Conservation (phyloP, 2,329 filamentous ascomycete species). For the Botrytis pseudocinerea region DNA sequence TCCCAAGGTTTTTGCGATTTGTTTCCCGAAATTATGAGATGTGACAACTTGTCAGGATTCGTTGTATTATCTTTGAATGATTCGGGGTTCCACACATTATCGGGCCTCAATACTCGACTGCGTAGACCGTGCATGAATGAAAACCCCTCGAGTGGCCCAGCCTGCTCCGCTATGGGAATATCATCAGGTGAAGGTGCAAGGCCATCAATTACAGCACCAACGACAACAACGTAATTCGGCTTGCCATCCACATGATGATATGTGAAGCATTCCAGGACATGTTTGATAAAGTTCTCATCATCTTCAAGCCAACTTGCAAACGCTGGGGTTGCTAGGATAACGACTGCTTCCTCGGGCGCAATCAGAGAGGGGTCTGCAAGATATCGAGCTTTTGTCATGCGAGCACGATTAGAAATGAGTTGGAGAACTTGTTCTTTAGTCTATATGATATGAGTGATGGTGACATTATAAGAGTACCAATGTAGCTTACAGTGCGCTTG, state of each 20-base stretch:
- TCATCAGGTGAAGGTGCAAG: constrained; percentile 42
- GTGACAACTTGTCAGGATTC: constrained; percentile 27
- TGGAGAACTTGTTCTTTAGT: constrained; percentile 12
- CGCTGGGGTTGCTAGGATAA: constrained; percentile 41
- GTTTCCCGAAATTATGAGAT: constrained; percentile 32
- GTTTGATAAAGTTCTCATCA: constrained; percentile 35
- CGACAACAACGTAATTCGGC: constrained; percentile 40
- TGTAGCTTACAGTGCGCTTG: constrained; percentile 17
- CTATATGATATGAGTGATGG: constrained; percentile 19
- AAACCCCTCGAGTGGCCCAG: constrained; percentile 45
- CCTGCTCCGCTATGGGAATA: constrained; percentile 22
- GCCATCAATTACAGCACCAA: constrained; percentile 57
- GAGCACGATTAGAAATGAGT: neutral
- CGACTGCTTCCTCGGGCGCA: constrained; percentile 29
- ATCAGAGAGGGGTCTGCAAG: neutral
- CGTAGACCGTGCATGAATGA: constrained; percentile 52
- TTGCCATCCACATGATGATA: neutral
- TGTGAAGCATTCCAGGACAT: constrained; percentile 30
- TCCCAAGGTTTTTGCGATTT: neutral
- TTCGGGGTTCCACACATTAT: constrained; percentile 10
- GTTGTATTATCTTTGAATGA: neutral
- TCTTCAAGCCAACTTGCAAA: constrained; percentile 40
- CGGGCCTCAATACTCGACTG: constrained; percentile 43
- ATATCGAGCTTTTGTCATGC: constrained; percentile 14
- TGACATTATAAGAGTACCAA: neutral